These are phyloP conservation scores for Picea abies DNA, from an alignment of 83 land plant genomes.

Conservation along the genomic window DNA sequence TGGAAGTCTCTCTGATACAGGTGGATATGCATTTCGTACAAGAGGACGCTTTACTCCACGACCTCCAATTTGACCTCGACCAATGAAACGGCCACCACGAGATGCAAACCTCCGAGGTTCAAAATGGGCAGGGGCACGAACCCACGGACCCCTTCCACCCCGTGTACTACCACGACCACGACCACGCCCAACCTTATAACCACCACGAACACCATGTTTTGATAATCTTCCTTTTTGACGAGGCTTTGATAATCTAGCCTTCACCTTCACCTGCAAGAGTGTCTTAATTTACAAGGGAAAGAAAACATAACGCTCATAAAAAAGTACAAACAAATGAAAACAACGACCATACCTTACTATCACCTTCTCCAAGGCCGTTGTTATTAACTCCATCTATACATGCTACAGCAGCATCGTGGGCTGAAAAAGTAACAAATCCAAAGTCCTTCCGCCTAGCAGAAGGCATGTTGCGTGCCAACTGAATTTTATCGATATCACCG, in stretches of 20 bases:
- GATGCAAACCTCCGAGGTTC: slow-evolving; percentile 33
- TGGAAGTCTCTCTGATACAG: slow-evolving; percentile 29
- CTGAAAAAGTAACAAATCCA: slow-evolving; percentile 86
- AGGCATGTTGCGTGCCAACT: slow-evolving; percentile 88
- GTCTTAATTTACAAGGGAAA: too few species aligned
- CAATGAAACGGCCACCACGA: slow-evolving; percentile 26
- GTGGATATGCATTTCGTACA: slow-evolving; percentile 27
- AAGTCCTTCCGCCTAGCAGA: slow-evolving; percentile 89
- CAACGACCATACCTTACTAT: slow-evolving; percentile 55
- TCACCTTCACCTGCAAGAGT: slow-evolving; percentile 70
- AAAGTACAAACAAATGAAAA: not conserved
- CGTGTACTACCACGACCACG: slow-evolving; percentile 19
- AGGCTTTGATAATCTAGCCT: slow-evolving; percentile 83
- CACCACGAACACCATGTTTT: slow-evolving; percentile 49
- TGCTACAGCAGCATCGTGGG: slow-evolving; percentile 84
- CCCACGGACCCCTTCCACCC: slow-evolving; percentile 21
- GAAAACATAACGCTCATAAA: not conserved
- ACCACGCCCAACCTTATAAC: slow-evolving; percentile 28
- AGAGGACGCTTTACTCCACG: slow-evolving; percentile 40
- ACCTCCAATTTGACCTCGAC: slow-evolving; percentile 30
- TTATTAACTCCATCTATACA: slow-evolving; percentile 84
- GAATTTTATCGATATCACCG: slow-evolving; percentile 82
- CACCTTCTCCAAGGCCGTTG: slow-evolving; percentile 79
- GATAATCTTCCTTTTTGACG: slow-evolving; percentile 61
- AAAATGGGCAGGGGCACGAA: slow-evolving; percentile 28